Conservation (phyloP, 2,329 filamentous ascomycete species). For the Beauveria pseudobassiana region DNA sequence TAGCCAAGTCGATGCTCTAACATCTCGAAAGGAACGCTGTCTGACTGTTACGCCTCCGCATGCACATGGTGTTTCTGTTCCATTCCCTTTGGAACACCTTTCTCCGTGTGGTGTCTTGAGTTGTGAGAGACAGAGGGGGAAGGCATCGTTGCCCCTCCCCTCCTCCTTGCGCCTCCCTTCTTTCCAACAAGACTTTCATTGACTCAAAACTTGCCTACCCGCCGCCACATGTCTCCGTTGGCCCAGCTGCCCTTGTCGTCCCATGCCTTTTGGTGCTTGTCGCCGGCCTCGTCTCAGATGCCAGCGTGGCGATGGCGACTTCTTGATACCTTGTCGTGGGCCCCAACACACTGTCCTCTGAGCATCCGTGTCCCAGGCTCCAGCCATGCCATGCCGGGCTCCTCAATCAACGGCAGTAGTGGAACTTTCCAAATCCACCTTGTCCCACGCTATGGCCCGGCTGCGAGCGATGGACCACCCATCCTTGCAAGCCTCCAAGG, state of each 20-base stretch:
- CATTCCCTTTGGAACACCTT: conserved; percentile 1
- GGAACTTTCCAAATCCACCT: neutral
- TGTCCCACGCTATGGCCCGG: conserved; percentile 9
- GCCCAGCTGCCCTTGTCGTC: neutral
- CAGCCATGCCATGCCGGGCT: neutral
- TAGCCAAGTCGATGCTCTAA: neutral
- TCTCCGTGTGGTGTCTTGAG: conserved; percentile 5
- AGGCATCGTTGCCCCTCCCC: neutral
- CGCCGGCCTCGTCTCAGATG: conserved; percentile 8
- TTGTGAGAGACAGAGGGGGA: neutral
- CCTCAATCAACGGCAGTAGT: neutral
- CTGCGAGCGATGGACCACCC: conserved; percentile 2
- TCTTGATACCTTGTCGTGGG: conserved; percentile 6
- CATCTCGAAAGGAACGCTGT: conserved; percentile 3
- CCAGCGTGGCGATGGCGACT: conserved; percentile 2
- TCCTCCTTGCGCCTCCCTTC: neutral
- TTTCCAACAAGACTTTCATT: neutral
- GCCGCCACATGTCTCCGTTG: neutral
- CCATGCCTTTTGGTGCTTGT: neutral
- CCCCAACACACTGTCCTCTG: conserved; percentile 9
- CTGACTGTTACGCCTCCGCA: conserved; percentile 9
- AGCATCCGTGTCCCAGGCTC: conserved; percentile 7
- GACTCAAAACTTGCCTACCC: neutral
- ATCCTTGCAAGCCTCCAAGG: conserved; percentile 1
- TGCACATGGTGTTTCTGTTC: conserved; percentile 10